A percentile compares a stretch with the other conserved stretches of the same genome.
Conservation (phyloP, 768 basidiomycete genomes). For the Cystobasidium tubakii region DNA sequence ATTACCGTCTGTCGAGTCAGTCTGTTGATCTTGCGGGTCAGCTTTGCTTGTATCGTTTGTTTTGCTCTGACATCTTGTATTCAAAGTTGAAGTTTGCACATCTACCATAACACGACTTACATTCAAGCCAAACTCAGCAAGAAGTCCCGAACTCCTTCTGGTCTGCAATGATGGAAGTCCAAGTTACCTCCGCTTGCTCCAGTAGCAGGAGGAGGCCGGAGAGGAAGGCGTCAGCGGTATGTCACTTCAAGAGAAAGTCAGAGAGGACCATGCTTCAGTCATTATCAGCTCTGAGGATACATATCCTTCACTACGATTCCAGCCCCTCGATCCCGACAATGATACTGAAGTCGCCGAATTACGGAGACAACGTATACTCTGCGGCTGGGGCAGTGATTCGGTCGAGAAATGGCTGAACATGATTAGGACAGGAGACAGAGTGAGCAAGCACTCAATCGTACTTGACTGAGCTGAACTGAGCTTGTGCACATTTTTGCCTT, state of each 20-base stretch:
- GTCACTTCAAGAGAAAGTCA: background rate
- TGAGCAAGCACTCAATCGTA: background rate
- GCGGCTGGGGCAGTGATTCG: background rate
- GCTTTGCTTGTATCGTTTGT: background rate
- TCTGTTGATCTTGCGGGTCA: background rate
- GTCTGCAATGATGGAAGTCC: too few species aligned
- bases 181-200: background rate
- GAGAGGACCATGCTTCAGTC: background rate
- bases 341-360: background rate
- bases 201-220: background rate
- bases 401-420: slow-evolving; percentile 5
- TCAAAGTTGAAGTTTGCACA: background rate
- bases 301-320: background rate
- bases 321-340: slow-evolving; percentile 1
- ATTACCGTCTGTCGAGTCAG: too few species aligned
- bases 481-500: background rate
- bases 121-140: background rate
- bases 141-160: too few species aligned
- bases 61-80: background rate
- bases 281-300: background rate
- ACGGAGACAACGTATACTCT: slow-evolving; percentile 7
- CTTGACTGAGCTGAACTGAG: background rate
- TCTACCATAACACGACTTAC: background rate
- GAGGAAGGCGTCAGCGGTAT: background rate
- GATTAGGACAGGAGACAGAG: background rate